Evolutionary conservation across 2,329 filamentous ascomycete species (phyloP).

Genomic region (Cladobotryum mycophilum): DNA sequence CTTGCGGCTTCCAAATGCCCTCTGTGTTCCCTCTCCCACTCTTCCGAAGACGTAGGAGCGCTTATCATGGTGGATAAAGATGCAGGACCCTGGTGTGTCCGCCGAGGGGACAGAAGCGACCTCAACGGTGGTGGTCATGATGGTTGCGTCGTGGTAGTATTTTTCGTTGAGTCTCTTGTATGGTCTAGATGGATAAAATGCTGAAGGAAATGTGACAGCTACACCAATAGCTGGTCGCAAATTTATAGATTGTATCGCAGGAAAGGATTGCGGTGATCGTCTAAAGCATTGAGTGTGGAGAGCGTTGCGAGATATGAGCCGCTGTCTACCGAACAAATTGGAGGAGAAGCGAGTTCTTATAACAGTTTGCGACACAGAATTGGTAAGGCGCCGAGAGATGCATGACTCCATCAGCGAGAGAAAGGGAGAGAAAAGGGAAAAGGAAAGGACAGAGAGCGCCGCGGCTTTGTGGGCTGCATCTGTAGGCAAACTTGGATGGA

Average conservation of each 20-base stretch:
- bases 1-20: conserved; percentile 64
- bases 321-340: conserved; percentile 1
- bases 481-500: not conserved
- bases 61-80: conserved; percentile 74
- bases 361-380: conserved; percentile 1
- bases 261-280: not conserved
- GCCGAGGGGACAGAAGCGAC: conserved; percentile 76
- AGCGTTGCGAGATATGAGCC: not conserved
- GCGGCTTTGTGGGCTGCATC: conserved; percentile 1
- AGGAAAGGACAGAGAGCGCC: not conserved
- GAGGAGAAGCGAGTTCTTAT: conserved; percentile 1
- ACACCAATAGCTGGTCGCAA: too few species aligned
- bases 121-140: conserved; percentile 70
- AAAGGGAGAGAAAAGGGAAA: not conserved
- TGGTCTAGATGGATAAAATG: conserved; percentile 12
- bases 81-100: conserved; percentile 74
- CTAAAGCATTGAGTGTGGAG: too few species aligned
- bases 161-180: not conserved
- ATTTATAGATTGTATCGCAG: not conserved
- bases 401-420: conserved; percentile 25
- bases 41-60: conserved; percentile 82
- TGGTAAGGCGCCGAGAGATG: conserved; percentile 16
- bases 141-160: conserved; percentile 12
- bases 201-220: not conserved
- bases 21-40: conserved; percentile 76